Base-by-base conservation (phyloP, 192 early-diverging fungal genomes). In the Coemansia sp. region DNA sequence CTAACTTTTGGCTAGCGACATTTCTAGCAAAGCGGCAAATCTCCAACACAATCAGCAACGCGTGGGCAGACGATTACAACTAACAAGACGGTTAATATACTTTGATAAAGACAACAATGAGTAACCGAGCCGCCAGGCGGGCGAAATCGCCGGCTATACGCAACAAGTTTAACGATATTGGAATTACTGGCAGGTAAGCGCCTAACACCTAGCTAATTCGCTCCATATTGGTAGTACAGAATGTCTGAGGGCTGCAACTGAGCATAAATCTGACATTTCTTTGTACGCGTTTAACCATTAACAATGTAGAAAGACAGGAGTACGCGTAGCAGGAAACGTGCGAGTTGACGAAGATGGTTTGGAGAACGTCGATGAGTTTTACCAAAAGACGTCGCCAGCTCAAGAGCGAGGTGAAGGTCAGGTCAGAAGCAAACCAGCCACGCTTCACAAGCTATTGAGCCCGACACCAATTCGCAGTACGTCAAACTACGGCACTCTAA, bases 321-420 rank as follows among this genome's bases (percentile, higher is more conserved):
- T 76, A n/a, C 69, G 74, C 7, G 78, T 76, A 14, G 67, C 78
- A 0, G 78, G 78, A 25, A 37, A 51, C 37, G 78, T 81, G 10
- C 64, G 41, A 11, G 74, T 81, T 2, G 78, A 81, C 62, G 66
- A 69, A 0, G 78, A 81, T 25, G 78, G 78, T 23, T 27, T 81
- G 46, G 78, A 81, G 21, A 81, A 81, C 45, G 74, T 81, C 15
- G 78, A 73, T 25, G 78, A 75, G 70, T 81, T 81, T 50, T 81
- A 76, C 65, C 67, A 73, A 50, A 66, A 73, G 32, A 81, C 78
- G 15, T 70, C 78, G 60, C 78, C 78, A 15, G 51, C 25, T 10
- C 59, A 69, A 19, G 62, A 64, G 17, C 51, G 51, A 53, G 51
- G 51, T 27, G 37, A 55, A 12, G 57, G 36, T 0, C 31, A 36